These are phyloP conservation scores for Reutealis trisperma DNA, from an alignment of 345 rosid species.

Conservation along the genomic window DNA sequence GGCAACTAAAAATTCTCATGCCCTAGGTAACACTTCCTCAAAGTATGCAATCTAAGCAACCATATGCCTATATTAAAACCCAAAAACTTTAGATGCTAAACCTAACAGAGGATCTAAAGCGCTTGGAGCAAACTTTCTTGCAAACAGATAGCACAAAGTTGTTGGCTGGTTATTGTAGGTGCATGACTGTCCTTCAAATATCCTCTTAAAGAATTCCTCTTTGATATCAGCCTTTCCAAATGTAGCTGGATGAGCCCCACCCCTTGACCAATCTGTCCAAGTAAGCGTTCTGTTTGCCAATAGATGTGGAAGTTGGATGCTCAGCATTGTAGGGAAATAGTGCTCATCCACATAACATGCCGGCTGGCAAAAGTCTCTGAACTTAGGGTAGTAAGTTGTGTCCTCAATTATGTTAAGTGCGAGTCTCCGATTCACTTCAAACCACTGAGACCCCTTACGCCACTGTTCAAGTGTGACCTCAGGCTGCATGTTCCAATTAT, in stretches of 20 bases:
- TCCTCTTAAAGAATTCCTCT: conserved; percentile 53
- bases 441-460: conserved; percentile 98
- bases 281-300: conserved; percentile 76
- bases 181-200: conserved; percentile 47
- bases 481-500: conserved; percentile 57
- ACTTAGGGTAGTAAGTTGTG: conserved; percentile 67
- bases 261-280: conserved; percentile 90
- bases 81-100: conserved; percentile 50
- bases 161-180: conserved; percentile 52
- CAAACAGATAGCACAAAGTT: conserved; percentile 63
- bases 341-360: conserved; percentile 91
- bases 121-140: conserved; percentile 80
- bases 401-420: conserved; percentile 68
- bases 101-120: conserved; percentile 64
- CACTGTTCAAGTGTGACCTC: conserved; percentile 71
- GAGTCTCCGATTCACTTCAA: conserved; percentile 67
- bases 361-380: conserved; percentile 65
- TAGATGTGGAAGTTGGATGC: conserved; percentile 52
- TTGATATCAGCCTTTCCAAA: conserved; percentile 62
- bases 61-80: conserved; percentile 31
- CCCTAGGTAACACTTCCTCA: neutral
- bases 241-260: conserved; percentile 93
- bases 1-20: neutral
- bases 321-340: conserved; percentile 86
- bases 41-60: neutral